Evolutionary conservation across 176 grass and related monocot genomes (phyloP).

Genomic region (Rhynchospora pubera): DNA sequence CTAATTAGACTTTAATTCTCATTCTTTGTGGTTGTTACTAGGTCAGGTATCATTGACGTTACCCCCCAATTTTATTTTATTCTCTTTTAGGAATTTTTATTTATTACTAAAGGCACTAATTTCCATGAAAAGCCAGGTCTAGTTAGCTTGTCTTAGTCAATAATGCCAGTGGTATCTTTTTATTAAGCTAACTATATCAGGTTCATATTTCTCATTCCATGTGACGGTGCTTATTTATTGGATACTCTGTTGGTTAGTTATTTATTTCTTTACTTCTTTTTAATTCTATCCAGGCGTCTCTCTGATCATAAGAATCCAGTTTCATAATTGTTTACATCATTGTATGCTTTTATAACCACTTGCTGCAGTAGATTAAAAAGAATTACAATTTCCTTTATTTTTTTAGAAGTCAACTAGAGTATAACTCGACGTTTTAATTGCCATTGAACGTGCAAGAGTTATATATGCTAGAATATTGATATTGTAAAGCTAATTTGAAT

Average conservation of each 20-base stretch:
- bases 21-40: conserved; percentile 1
- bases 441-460: background rate
- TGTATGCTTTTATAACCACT: background rate
- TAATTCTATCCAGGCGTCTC: background rate
- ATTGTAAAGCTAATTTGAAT: background rate
- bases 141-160: conserved; percentile 14
- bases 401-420: background rate
- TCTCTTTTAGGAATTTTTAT: background rate
- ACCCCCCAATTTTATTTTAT: background rate
- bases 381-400: background rate
- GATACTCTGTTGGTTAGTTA: background rate
- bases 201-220: conserved; percentile 2
- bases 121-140: background rate
- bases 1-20: background rate
- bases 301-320: background rate
- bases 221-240: conserved; percentile 15
- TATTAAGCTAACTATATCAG: background rate
- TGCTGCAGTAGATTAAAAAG: background rate
- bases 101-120: background rate
- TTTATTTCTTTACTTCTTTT: background rate
- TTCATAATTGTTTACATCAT: background rate
- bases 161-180: background rate
- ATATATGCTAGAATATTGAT: background rate
- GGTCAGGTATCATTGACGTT: conserved; percentile 9
- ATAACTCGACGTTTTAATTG: background rate